A percentile compares a stretch with the other conserved stretches of the same genome.
Conservation (phyloP, 106 monocot species). For the Amphibolis antarctica region DNA sequence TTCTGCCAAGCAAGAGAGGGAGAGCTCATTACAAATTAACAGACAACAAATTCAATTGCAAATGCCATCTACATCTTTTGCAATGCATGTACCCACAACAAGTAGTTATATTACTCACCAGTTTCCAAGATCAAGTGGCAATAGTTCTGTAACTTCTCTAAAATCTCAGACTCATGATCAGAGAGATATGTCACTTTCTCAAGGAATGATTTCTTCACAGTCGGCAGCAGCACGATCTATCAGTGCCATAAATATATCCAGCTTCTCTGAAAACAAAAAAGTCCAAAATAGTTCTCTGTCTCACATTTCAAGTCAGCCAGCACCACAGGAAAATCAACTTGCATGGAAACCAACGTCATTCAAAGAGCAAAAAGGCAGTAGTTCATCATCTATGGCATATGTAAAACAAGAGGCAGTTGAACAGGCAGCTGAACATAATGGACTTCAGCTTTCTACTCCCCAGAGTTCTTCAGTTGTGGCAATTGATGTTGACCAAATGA, state of each 20-base stretch:
- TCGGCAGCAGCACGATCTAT: conserved; percentile 20
- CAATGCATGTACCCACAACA: conserved; percentile 30
- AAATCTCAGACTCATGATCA: conserved; percentile 31
- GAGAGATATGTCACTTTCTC: conserved; percentile 24
- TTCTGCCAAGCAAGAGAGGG: conserved; percentile 30
- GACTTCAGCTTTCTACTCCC: neutral
- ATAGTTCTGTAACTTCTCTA: conserved; percentile 18
- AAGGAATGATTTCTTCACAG: conserved; percentile 32
- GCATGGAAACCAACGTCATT: conserved; percentile 10
- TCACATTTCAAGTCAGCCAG: conserved; percentile 16
- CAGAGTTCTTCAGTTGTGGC: conserved; percentile 5
- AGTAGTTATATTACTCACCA: conserved; percentile 27
- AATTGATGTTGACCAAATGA: neutral
- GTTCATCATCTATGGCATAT: neutral
- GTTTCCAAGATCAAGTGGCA: conserved; percentile 36
- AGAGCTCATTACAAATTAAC: conserved; percentile 26
- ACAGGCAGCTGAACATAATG: neutral
- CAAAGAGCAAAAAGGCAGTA: conserved; percentile 1
- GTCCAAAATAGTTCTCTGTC: conserved; percentile 22
- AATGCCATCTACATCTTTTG: conserved; percentile 37
- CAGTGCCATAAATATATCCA: conserved; percentile 21
- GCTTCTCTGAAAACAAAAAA: conserved; percentile 37
- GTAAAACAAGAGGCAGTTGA: conserved; percentile 9
- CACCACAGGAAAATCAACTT: conserved; percentile 19
- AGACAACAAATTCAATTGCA: conserved; percentile 37